phyloP scores from a whole-genome alignment of 495 filamentous ascomycete genomes.

The Lasiosphaeria hispida region DNA sequence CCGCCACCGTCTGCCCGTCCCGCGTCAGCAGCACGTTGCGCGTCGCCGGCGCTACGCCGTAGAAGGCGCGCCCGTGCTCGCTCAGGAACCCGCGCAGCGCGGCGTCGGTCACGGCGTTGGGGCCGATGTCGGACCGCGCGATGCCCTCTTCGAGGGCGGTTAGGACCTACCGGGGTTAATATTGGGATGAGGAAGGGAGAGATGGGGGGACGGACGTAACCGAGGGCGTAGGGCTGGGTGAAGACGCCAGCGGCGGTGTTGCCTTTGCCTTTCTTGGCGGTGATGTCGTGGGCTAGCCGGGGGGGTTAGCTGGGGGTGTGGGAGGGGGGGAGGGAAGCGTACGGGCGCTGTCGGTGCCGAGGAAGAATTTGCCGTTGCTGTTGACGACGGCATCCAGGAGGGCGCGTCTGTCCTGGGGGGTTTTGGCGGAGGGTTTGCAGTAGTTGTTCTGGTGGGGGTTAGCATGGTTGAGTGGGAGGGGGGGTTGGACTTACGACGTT shows the following conservation, averaged over 20 bases:
- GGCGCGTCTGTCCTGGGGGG: conserved; percentile 69
- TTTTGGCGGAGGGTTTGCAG: conserved; percentile 83
- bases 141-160: conserved; percentile 70
- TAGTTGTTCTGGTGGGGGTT: conserved; percentile 60
- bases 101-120: conserved; percentile 66
- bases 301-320: conserved; percentile 43
- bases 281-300: conserved; percentile 68
- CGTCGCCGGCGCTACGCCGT: conserved; percentile 34
- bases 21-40: conserved; percentile 24
- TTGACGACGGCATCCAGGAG: conserved; percentile 65
- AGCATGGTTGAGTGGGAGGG: neutral
- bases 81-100: conserved; percentile 72
- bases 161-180: conserved; percentile 40
- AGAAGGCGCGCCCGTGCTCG: conserved; percentile 72
- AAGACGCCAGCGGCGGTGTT: conserved; percentile 81
- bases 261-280: conserved; percentile 65
- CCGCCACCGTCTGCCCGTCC: conserved; percentile 25
- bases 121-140: conserved; percentile 59
- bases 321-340: conserved; percentile 4
- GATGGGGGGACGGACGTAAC: conserved; percentile 42
- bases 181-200: neutral
- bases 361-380: conserved; percentile 79
- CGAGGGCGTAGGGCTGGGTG: conserved; percentile 83
- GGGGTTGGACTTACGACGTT: conserved; percentile 41
- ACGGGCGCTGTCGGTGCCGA: conserved; percentile 39